Percentiles rank a stretch among this genome's conserved stretches.
Evolutionary conservation across 495 filamentous ascomycete genomes (phyloP).

Genomic region (Hypoxylon intermedium): DNA sequence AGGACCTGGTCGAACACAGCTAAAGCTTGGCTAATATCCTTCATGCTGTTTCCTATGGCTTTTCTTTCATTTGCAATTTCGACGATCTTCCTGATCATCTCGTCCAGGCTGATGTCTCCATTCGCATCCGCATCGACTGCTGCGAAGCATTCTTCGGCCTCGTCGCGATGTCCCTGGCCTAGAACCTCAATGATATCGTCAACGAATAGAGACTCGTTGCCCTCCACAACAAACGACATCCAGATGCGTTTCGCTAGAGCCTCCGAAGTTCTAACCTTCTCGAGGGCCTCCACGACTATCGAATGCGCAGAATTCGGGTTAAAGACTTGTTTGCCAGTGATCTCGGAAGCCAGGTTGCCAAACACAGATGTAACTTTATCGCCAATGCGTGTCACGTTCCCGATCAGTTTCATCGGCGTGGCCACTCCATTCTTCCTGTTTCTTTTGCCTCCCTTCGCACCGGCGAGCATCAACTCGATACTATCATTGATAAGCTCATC

Average conservation of each 20-base stretch:
- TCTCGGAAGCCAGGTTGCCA: constrained; percentile 91
- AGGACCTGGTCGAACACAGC: constrained; percentile 86
- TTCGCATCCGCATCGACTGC: constrained; percentile 86
- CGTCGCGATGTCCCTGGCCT: constrained; percentile 69
- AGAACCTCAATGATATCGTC: constrained; percentile 91
- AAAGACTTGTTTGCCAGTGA: constrained; percentile 93
- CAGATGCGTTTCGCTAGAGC: constrained; percentile 90
- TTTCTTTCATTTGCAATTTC: constrained; percentile 84
- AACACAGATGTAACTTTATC: constrained; percentile 91
- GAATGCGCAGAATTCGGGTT: constrained; percentile 88
- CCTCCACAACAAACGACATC: constrained; percentile 98
- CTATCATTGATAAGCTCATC: constrained; percentile 89
- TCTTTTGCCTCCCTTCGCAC: constrained; percentile 51
- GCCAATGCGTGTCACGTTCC: constrained; percentile 79
- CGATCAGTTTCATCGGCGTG: constrained; percentile 79
- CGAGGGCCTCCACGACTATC: constrained; percentile 85
- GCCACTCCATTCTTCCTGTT: constrained; percentile 63
- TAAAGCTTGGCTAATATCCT: constrained; percentile 96
- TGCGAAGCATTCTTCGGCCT: constrained; percentile 83
- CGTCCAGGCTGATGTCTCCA: constrained; percentile 91
- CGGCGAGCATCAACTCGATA: constrained; percentile 59
- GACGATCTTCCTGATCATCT: constrained; percentile 88
- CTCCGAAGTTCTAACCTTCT: constrained; percentile 80
- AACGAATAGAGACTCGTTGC: constrained; percentile 74
- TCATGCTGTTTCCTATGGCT: constrained; percentile 87